Percentiles rank a stretch among this genome's conserved stretches.
These are phyloP conservation scores for Penicillium sp. DNA, from an alignment of 2,329 filamentous ascomycete genomes.

Conservation along the genomic window DNA sequence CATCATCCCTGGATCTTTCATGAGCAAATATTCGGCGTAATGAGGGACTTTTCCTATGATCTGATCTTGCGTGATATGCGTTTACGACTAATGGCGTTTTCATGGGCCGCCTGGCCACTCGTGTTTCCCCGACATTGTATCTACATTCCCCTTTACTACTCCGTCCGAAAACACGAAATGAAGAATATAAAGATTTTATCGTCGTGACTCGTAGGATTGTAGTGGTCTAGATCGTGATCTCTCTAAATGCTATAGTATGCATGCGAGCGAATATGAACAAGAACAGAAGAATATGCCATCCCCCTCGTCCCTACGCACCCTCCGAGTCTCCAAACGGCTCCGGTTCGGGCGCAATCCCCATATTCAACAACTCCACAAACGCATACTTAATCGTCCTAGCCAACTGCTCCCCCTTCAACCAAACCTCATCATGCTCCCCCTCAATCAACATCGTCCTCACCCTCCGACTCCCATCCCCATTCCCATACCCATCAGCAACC, in stretches of 20 bases:
- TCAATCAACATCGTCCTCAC: conserved; percentile 44
- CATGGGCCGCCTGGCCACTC: conserved; percentile 22
- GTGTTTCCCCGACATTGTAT: conserved; percentile 23
- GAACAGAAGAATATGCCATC: too few species aligned
- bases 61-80: conserved; percentile 25
- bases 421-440: conserved; percentile 48
- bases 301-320: too few species aligned
- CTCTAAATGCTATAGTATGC: background rate
- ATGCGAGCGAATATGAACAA: too few species aligned
- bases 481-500: conserved; percentile 5
- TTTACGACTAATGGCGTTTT: conserved; percentile 36
- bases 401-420: conserved; percentile 46
- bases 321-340: background rate
- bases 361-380: conserved; percentile 33
- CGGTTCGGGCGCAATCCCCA: conserved; percentile 23
- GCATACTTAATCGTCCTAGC: conserved; percentile 41
- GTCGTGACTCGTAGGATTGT: background rate
- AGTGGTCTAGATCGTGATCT: background rate
- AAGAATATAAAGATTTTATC: conserved; percentile 3
- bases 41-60: conserved; percentile 23
- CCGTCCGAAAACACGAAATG: conserved; percentile 11
- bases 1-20: conserved; percentile 12
- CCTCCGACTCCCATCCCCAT: conserved; percentile 40
- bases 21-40: conserved; percentile 33
- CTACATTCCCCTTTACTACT: conserved; percentile 17